These are phyloP conservation scores for Amanita jacksonii DNA, from an alignment of 768 basidiomycete genomes.

Conservation along the genomic window DNA sequence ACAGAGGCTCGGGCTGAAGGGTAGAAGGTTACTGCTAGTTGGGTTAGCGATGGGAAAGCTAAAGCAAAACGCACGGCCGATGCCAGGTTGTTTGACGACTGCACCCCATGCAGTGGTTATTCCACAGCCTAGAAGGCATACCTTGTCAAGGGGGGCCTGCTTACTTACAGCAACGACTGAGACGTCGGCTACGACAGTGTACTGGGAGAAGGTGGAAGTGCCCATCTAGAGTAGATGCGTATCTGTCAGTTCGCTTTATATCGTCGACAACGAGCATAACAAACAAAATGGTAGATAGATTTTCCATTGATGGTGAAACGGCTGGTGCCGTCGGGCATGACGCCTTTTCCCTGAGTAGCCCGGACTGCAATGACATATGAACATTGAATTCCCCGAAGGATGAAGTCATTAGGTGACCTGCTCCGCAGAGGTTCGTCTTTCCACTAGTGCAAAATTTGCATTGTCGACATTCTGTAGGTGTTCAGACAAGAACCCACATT, in stretches of 20 bases:
- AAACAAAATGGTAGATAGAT: conserved; percentile 83
- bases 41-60: too few relatives aligned
- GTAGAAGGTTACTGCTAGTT: neutral
- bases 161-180: conserved; percentile 88
- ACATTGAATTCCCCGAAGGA: neutral
- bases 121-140: conserved; percentile 94
- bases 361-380: conserved; percentile 48
- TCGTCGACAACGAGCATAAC: conserved; percentile 19
- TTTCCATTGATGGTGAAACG: conserved; percentile 90
- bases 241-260: conserved; percentile 1
- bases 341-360: conserved; percentile 84
- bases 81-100: conserved; percentile 82
- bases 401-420: conserved; percentile 37
- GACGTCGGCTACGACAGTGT: conserved; percentile 96
- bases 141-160: conserved; percentile 85
- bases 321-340: conserved; percentile 85
- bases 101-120: conserved; percentile 99
- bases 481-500: neutral
- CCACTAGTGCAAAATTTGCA: conserved; percentile 99
- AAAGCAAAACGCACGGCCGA: conserved; percentile 41
- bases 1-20: conserved; percentile 69
- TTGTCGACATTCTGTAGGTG: conserved; percentile 69
- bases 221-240: conserved; percentile 67
- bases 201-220: conserved; percentile 98
- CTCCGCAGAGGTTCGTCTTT: conserved; percentile 98